phyloP scores from a whole-genome alignment of 805 yeast genomes.

The Candida qinlingensis region DNA sequence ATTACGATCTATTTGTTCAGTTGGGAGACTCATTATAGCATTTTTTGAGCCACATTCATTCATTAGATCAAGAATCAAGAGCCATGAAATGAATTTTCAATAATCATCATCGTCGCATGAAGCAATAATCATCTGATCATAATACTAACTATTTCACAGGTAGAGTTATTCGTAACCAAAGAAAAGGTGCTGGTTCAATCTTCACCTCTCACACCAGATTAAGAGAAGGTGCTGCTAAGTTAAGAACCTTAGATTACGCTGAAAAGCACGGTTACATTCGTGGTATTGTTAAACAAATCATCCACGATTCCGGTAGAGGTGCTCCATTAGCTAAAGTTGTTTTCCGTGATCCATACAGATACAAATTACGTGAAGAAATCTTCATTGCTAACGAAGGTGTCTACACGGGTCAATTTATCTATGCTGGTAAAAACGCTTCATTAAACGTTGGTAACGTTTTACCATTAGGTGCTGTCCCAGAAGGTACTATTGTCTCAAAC shows the following conservation, averaged over 20 bases:
- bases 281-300: slow-evolving; percentile 97
- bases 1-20: too few relatives aligned
- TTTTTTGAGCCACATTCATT: too few relatives aligned
- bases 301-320: slow-evolving; percentile 99
- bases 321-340: slow-evolving; percentile 99
- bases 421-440: slow-evolving; percentile 98
- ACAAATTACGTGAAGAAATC: slow-evolving; percentile 96
- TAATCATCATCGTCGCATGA: neutral
- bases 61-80: too few relatives aligned
- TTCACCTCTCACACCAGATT: slow-evolving; percentile 99
- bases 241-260: slow-evolving; percentile 97
- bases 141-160: slow-evolving; percentile 42
- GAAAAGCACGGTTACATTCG: slow-evolving; percentile 99
- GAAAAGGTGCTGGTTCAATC: slow-evolving; percentile 99
- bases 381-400: slow-evolving; percentile 99
- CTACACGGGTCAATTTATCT: slow-evolving; percentile 98
- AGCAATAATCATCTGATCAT: too few relatives aligned
- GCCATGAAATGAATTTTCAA: neutral
- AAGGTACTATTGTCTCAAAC: slow-evolving; percentile 98
- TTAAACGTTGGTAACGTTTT: slow-evolving; percentile 95
- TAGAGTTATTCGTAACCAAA: slow-evolving; percentile 99
- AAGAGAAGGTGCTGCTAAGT: slow-evolving; percentile 99
- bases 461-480: slow-evolving; percentile 96
- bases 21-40: too few relatives aligned
- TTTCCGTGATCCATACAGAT: slow-evolving; percentile 99